A percentile compares a stretch with the other conserved stretches of the same genome.
These are phyloP conservation scores for Perilla frutescens DNA, from an alignment of 257 asterid genomes.

Conservation along the genomic window DNA sequence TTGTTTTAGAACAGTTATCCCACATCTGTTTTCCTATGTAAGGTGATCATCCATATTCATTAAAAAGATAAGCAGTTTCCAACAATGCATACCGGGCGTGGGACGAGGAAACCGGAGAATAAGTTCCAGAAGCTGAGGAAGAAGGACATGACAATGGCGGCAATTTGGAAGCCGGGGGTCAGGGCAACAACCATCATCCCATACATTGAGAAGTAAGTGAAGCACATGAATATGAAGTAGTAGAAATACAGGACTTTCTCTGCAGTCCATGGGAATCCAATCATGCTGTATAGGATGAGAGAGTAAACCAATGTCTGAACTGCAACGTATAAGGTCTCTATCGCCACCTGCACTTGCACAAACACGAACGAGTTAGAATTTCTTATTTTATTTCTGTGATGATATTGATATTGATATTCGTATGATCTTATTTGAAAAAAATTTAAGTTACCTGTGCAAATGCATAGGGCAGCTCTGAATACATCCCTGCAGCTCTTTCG, in stretches of 20 bases:
- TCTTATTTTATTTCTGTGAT: background rate
- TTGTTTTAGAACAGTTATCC: too few relatives aligned
- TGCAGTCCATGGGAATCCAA: constrained; percentile 72
- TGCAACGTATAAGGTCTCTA: constrained; percentile 77
- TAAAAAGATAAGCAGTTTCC: too few relatives aligned
- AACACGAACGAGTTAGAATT: background rate
- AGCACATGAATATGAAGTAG: constrained; percentile 90
- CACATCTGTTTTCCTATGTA: too few relatives aligned
- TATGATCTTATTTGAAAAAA: too few relatives aligned
- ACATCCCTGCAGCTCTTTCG: constrained; percentile 92
- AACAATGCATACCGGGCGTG: constrained; percentile 57
- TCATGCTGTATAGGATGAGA: constrained; percentile 72
- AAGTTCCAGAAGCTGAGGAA: constrained; percentile 91
- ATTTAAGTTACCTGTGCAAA: constrained; percentile 65
- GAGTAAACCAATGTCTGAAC: constrained; percentile 64
- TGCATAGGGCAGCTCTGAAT: constrained; percentile 83
- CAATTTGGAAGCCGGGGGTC: constrained; percentile 79
- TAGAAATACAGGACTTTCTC: constrained; percentile 70
- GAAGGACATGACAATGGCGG: constrained; percentile 87
- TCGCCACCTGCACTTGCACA: constrained; percentile 55
- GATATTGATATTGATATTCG: too few relatives aligned
- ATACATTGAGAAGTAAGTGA: constrained; percentile 81
- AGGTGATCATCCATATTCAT: too few relatives aligned
- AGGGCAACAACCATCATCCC: constrained; percentile 93
- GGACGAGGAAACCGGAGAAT: constrained; percentile 84